Percentiles rank a stretch among this genome's conserved stretches.
These are phyloP conservation scores for Manihot esculenta DNA, from an alignment of 441 rosid species.

Conservation along the genomic window DNA sequence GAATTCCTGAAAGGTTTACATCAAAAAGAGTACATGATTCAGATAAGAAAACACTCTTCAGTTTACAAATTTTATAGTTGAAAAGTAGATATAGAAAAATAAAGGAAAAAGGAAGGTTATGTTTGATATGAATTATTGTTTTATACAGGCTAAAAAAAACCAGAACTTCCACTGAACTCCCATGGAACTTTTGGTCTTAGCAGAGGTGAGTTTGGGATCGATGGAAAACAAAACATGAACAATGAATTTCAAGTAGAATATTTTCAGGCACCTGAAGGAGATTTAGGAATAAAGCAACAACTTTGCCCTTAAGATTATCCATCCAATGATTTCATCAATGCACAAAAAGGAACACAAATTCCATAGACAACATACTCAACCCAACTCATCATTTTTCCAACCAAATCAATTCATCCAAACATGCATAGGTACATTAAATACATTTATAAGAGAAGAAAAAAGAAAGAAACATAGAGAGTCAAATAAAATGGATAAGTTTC, in stretches of 20 bases:
- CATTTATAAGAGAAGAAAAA: not conserved
- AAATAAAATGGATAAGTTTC: slow-evolving; percentile 15
- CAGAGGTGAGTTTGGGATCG: not conserved
- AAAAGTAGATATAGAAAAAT: not conserved
- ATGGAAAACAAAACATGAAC: not conserved
- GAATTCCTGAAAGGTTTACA: slow-evolving; percentile 37
- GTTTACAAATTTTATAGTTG: not conserved
- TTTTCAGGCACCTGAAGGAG: slow-evolving; percentile 6
- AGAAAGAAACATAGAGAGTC: not conserved
- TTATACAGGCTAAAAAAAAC: slow-evolving; percentile 7
- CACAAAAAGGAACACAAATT: not conserved
- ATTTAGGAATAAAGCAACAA: not conserved
- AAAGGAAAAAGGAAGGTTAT: not conserved
- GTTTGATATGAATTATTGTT: slow-evolving; percentile 1
- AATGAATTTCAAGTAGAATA: not conserved
- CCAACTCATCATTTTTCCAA: slow-evolving; percentile 12
- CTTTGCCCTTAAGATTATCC: slow-evolving; percentile 4
- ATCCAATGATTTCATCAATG: not conserved
- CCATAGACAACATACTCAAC: not conserved
- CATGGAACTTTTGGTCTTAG: not conserved
- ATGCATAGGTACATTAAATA: not conserved
- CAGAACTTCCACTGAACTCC: not conserved
- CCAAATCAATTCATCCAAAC: not conserved
- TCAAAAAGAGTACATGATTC: slow-evolving; percentile 14
- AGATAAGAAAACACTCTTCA: not conserved